These are phyloP conservation scores for Emergomyces africanus DNA, from an alignment of 2,329 filamentous ascomycete genomes.

Conservation along the genomic window DNA sequence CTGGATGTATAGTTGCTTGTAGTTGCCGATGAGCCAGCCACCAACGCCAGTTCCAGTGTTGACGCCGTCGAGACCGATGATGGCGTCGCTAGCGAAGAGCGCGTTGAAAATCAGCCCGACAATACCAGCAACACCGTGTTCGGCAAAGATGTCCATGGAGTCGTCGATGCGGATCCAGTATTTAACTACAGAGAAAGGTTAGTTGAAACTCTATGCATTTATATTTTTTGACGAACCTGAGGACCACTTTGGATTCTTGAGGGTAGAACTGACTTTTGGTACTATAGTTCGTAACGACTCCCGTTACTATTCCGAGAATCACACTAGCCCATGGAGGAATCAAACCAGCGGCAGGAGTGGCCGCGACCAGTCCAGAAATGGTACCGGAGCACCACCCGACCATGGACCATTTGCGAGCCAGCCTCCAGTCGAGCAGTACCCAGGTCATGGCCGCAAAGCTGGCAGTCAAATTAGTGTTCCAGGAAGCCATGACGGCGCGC, in stretches of 20 bases:
- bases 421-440: conserved; percentile 89
- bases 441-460: conserved; percentile 87
- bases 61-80: conserved; percentile 60
- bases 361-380: conserved; percentile 77
- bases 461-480: conserved; percentile 91
- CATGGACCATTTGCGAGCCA: conserved; percentile 89
- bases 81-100: conserved; percentile 61
- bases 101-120: conserved; percentile 68
- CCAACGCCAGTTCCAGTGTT: conserved; percentile 37
- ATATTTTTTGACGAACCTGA: neutral
- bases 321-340: conserved; percentile 56
- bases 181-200: conserved; percentile 39
- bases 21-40: conserved; percentile 61
- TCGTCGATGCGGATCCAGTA: conserved; percentile 72
- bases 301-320: conserved; percentile 48
- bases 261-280: conserved; percentile 59
- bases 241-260: conserved; percentile 13
- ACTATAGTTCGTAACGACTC: conserved; percentile 64
- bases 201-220: neutral
- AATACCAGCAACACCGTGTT: conserved; percentile 76
- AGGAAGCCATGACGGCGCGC: conserved; percentile 90
- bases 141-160: conserved; percentile 80
- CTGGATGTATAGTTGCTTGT: conserved; percentile 58
- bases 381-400: conserved; percentile 86
- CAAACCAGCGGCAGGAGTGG: conserved; percentile 72